Conservation (phyloP, 345 rosid species). For the Syzygium oleosum region DNA sequence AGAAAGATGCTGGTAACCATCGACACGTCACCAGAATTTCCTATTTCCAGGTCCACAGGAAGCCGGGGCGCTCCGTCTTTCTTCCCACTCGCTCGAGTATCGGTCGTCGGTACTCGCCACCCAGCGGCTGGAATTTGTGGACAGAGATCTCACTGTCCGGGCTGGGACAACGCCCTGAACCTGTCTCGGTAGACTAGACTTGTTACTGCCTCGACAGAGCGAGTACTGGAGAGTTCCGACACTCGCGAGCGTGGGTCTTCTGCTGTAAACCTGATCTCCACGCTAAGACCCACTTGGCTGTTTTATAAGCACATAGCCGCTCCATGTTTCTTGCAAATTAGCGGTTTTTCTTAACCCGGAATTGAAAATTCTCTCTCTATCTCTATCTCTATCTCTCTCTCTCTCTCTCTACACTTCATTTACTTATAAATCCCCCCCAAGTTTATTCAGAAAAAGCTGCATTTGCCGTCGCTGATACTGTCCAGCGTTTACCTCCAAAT, state of each 20-base stretch:
- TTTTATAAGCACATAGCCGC: background rate
- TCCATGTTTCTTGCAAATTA: background rate
- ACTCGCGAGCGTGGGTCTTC: background rate
- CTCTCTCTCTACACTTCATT: background rate
- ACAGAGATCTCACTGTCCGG: background rate
- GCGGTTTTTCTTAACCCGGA: background rate
- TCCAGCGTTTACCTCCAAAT: background rate
- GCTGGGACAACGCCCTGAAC: background rate
- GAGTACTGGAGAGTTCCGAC: background rate
- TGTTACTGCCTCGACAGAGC: background rate
- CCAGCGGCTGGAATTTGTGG: background rate
- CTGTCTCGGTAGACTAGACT: background rate
- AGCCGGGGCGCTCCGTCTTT: background rate
- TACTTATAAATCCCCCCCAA: background rate
- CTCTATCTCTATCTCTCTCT: conserved; percentile 4
- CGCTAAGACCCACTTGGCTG: background rate
- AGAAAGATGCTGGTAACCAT: background rate
- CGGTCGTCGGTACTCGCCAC: background rate
- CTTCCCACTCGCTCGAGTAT: background rate
- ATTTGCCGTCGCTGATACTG: background rate
- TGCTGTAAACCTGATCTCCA: background rate
- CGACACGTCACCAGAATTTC: background rate
- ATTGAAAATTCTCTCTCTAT: background rate
- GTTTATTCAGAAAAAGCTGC: background rate
- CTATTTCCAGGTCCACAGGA: conserved; percentile 3